These are phyloP conservation scores for Picea abies DNA, from an alignment of 83 land plant genomes.

Conservation along the genomic window DNA sequence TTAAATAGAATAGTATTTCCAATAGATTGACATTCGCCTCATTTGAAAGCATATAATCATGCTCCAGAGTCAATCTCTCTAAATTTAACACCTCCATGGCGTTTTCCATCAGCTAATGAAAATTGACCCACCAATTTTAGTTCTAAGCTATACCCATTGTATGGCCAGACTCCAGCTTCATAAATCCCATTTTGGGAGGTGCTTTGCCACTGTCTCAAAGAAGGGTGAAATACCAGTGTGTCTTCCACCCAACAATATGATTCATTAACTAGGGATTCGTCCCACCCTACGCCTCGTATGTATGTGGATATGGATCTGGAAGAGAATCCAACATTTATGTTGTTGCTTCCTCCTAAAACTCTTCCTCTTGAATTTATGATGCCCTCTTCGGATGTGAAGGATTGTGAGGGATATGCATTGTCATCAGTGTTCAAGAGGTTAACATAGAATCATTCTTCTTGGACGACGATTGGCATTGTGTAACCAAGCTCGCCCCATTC, in stretches of 20 bases:
- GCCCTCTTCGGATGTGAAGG: conserved; percentile 33
- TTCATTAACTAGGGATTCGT: conserved; percentile 42
- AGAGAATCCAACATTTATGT: conserved; percentile 15
- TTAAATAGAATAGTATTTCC: no score
- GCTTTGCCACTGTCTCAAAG: conserved; percentile 43
- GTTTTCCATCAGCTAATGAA: conserved; percentile 9
- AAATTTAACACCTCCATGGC: not conserved
- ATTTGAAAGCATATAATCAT: no score
- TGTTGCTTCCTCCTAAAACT: conserved; percentile 14
- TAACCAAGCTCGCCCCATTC: conserved; percentile 57
- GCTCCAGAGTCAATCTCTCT: no score
- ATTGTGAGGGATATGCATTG: conserved; percentile 24
- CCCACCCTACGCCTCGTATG: conserved; percentile 44
- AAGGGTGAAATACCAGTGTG: conserved; percentile 48
- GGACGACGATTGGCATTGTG: conserved; percentile 23
- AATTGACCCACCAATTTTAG: conserved; percentile 18
- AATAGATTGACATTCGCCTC: no score
- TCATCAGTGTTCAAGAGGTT: conserved; percentile 22
- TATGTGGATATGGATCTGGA: conserved; percentile 17
- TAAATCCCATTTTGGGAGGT: conserved; percentile 48
- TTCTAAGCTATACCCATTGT: conserved; percentile 32
- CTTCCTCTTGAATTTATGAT: not conserved
- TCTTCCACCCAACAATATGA: conserved; percentile 62
- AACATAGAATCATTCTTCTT: conserved; percentile 14
- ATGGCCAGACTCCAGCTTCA: conserved; percentile 41